Conservation (phyloP, 2,329 filamentous ascomycete species). For the Beauveria brongniartii region DNA sequence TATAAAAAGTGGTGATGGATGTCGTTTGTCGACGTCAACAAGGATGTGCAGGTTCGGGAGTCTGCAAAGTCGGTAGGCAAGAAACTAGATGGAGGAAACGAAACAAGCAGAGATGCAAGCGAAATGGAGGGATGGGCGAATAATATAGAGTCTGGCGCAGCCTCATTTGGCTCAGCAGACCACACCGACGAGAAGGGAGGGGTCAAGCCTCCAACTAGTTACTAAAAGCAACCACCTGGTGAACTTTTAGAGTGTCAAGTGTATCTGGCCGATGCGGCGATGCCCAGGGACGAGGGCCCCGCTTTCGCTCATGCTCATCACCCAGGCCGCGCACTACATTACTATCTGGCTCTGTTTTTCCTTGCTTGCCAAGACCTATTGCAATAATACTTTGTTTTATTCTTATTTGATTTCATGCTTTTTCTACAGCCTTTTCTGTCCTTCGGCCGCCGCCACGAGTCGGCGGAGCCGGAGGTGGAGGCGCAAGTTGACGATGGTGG, state of each 20-base stretch:
- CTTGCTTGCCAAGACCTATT: background rate
- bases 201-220: background rate
- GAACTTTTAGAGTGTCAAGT: background rate
- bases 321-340: no score
- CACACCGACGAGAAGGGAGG: background rate
- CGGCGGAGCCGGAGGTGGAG: background rate
- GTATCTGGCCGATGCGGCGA: background rate
- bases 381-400: background rate
- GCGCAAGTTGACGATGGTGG: background rate
- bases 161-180: conserved; percentile 2
- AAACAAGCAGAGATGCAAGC: background rate
- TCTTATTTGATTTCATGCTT: no score
- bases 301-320: no score
- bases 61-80: background rate
- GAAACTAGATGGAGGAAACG: background rate
- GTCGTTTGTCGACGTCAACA: no score
- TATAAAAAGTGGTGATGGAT: no score
- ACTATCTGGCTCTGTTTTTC: background rate
- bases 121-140: background rate
- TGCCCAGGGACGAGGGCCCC: background rate
- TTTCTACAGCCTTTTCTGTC: background rate
- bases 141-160: conserved; percentile 1
- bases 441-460: background rate
- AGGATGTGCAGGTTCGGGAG: background rate
- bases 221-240: background rate